Evolutionary conservation across 768 basidiomycete genomes (phyloP).

Genomic region (Termitomyces sp.): DNA sequence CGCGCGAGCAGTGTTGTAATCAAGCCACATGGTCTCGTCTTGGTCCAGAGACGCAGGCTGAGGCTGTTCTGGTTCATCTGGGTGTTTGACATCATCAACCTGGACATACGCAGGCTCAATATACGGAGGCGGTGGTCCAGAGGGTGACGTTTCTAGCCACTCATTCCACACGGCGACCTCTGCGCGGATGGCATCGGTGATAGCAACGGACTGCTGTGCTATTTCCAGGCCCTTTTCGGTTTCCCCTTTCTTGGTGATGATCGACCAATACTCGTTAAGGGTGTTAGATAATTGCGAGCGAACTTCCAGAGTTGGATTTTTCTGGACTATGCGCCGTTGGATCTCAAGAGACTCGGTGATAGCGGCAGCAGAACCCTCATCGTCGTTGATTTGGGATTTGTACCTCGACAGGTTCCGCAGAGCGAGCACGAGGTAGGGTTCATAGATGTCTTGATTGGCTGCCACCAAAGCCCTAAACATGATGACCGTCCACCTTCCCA

Average conservation of each 20-base stretch:
- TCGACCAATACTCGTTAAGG: conserved; percentile 11
- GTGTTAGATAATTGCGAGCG: conserved; percentile 10
- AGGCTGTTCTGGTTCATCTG: background rate
- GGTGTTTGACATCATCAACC: background rate
- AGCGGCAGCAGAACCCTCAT: conserved; percentile 1
- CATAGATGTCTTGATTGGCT: conserved; percentile 8
- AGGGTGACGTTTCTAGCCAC: background rate
- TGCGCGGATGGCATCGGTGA: conserved; percentile 8
- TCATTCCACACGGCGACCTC: conserved; percentile 6
- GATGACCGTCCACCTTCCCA: conserved; percentile 17
- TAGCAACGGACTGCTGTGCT: conserved; percentile 11
- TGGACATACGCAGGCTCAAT: background rate
- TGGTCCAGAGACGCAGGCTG: conserved; percentile 2
- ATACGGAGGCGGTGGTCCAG: conserved; percentile 2
- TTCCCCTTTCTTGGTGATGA: conserved; percentile 2
- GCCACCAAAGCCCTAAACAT: conserved; percentile 13
- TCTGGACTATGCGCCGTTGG: conserved; percentile 1
- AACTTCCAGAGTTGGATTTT: conserved; percentile 1
- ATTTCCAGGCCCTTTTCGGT: conserved; percentile 5
- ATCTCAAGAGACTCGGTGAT: conserved; percentile 10
- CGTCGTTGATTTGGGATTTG: conserved; percentile 1
- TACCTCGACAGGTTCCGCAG: conserved; percentile 14
- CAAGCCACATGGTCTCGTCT: conserved; percentile 10
- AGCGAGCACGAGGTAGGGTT: conserved; percentile 14
- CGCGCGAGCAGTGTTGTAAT: conserved; percentile 15